Conservation (phyloP, 164 flowering plant species). For the Aristolochia contorta region DNA sequence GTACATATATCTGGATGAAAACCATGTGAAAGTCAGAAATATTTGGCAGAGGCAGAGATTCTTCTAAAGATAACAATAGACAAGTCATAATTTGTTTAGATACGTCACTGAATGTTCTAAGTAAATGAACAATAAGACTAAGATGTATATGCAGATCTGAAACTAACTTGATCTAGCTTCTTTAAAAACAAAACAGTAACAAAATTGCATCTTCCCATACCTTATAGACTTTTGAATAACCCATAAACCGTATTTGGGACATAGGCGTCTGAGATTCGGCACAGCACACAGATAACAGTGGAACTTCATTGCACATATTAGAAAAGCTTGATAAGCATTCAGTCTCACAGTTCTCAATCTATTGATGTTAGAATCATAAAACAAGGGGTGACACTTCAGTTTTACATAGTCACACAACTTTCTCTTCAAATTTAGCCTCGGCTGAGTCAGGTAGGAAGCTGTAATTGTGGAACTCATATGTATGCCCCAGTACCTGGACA, state of each 20-base stretch:
- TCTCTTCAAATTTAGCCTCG: slow-evolving; percentile 30
- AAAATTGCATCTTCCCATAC: slow-evolving; percentile 22
- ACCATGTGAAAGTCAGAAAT: background rate
- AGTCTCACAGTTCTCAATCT: slow-evolving; percentile 61
- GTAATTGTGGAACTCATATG: slow-evolving; percentile 70
- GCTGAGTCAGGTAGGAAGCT: slow-evolving; percentile 44
- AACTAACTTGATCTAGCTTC: background rate
- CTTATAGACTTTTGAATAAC: slow-evolving; percentile 45
- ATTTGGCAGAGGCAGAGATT: background rate
- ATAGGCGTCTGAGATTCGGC: slow-evolving; percentile 24
- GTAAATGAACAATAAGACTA: too few relatives aligned
- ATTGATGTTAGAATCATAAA: slow-evolving; percentile 77
- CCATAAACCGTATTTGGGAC: slow-evolving; percentile 15
- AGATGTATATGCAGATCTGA: background rate
- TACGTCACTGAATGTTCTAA: background rate
- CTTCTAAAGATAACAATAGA: background rate
- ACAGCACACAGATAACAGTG: slow-evolving; percentile 50
- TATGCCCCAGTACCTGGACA: slow-evolving; percentile 51
- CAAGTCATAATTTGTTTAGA: background rate
- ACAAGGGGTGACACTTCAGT: slow-evolving; percentile 86
- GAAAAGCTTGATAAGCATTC: slow-evolving; percentile 72
- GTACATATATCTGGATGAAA: slow-evolving; percentile 46
- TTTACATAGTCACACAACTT: slow-evolving; percentile 50
- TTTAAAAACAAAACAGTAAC: background rate
- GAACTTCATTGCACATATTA: slow-evolving; percentile 90